Conservation (phyloP, 2,329 filamentous ascomycete species). For the Parafenestella ontariensis region DNA sequence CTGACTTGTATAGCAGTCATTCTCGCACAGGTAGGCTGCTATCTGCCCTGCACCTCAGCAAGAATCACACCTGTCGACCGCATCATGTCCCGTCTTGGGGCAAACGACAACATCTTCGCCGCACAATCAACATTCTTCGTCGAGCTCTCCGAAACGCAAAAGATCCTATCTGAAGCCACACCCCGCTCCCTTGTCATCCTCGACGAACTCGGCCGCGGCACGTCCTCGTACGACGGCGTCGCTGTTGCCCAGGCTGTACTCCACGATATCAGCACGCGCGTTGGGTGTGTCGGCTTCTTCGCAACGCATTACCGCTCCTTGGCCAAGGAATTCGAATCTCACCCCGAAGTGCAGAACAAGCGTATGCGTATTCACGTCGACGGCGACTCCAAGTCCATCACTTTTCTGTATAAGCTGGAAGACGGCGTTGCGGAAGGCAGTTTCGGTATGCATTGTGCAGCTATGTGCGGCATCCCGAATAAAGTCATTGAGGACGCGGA, state of each 20-base stretch:
- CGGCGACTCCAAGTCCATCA: constrained; percentile 82
- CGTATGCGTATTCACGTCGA: constrained; percentile 97
- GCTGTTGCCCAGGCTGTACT: constrained; percentile 95
- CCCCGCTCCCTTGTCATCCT: constrained; percentile 94
- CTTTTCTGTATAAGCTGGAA: constrained; percentile 94
- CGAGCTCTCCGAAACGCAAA: constrained; percentile 95
- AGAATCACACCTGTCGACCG: constrained; percentile 89
- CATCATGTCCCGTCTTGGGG: constrained; percentile 97
- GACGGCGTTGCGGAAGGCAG: constrained; percentile 93
- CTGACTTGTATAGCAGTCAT: constrained; percentile 98
- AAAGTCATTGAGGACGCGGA: constrained; percentile 88
- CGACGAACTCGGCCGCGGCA: constrained; percentile 94
- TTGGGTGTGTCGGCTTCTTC: constrained; percentile 95
- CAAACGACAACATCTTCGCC: constrained; percentile 98
- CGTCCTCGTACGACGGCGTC: constrained; percentile 93
- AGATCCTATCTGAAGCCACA: constrained; percentile 93
- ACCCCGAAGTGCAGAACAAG: constrained; percentile 85
- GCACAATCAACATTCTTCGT: constrained; percentile 99
- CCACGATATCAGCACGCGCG: constrained; percentile 93
- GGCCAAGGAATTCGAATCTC: constrained; percentile 85
- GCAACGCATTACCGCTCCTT: constrained; percentile 97
- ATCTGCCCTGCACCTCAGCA: constrained; percentile 83
- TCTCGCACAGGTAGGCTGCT: constrained; percentile 95
- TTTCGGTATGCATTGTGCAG: constrained; percentile 98
- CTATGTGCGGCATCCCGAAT: constrained; percentile 92